Evolutionary conservation across 768 basidiomycete genomes (phyloP), one percentile per base, ranked within the genome.

Genomic region (Pulveroboletus frians): DNA sequence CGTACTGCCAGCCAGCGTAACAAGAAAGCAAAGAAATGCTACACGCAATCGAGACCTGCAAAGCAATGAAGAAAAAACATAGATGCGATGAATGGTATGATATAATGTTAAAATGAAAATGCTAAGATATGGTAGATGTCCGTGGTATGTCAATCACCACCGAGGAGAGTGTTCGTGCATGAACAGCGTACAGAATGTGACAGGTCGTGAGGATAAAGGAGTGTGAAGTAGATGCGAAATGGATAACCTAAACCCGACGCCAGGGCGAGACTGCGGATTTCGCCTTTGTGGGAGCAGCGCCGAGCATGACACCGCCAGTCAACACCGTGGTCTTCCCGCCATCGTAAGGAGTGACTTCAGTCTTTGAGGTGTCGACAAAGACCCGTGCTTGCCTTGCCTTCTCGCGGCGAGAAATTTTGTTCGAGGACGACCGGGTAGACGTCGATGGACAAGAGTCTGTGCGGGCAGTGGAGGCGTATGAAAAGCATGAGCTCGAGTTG

Each of bases 261-360:
- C 84, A 85, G 77, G 67, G 76, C 70, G 64, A 49, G 42, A 57
- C 47, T 39, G 56, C 46, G 49, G 68, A 60, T 63, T 62, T 61
- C 59, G 59, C 50, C 55, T 69, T 63, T 45, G 64, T 50, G 49
- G 68, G 62, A 55, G 70, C 74, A 34, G 75, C 71, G 43, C 87
- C 88, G 52, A 91, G 84, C 88, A 91, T 91, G 56, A 90, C 88
- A 55, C 88, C 88, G 49, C 88, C 88, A 3, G 88, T 89, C 58
- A 91, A 79, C 43, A 90, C 88, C 26, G 88, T 89, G 46, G 88
- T 91, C 77, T 88, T 89, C 55, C 88, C 88, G 48, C 87, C 88
- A 57, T 91, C 88, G 59, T 91, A 91, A 59, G 85, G 85, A 40
- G 88, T 90, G 54, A 90, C 85, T 39, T 85, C 85, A 46, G 69